A percentile compares a stretch with the other conserved stretches of the same genome.
Evolutionary conservation across 2,329 filamentous ascomycete genomes (phyloP).

Genomic region (Fusarium sp.): DNA sequence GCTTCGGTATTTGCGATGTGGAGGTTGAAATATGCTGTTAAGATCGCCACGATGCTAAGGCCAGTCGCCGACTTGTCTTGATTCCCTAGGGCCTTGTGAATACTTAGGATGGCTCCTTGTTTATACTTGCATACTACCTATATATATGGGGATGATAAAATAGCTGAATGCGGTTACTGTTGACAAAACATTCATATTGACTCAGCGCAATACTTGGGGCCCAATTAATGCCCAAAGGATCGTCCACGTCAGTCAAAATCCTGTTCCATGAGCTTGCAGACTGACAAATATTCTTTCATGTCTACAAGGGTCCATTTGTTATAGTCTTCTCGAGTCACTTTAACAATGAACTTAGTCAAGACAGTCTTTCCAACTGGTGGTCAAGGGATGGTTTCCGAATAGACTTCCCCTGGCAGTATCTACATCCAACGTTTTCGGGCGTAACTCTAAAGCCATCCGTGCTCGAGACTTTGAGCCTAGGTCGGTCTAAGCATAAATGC

Average conservation of each 20-base stretch:
- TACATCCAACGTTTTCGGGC: not conserved
- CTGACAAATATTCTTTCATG: too few species aligned
- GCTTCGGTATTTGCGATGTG: slow-evolving; percentile 29
- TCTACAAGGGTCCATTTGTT: accelerated
- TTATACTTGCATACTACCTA: not conserved
- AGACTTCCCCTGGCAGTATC: not conserved
- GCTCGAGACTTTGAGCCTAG: not conserved
- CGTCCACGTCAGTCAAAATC: not conserved
- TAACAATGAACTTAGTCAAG: not conserved
- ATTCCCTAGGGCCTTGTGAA: not conserved
- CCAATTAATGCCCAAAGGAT: too few species aligned
- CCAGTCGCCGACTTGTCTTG: slow-evolving; percentile 2
- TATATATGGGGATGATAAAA: too few species aligned
- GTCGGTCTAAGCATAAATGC: not conserved
- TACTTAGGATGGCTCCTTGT: accelerated
- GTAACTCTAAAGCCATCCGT: not conserved
- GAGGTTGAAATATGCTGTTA: slow-evolving; percentile 8
- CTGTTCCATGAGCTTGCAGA: too few species aligned
- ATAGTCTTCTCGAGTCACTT: accelerated
- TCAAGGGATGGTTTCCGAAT: not conserved
- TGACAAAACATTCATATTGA: not conserved
- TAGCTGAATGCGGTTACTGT: not conserved
- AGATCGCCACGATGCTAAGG: not conserved
- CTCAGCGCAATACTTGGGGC: not conserved
- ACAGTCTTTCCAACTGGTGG: accelerated